Conservation (phyloP, 1,139 yeast genomes). For the Saccharomyces uvarum region DNA sequence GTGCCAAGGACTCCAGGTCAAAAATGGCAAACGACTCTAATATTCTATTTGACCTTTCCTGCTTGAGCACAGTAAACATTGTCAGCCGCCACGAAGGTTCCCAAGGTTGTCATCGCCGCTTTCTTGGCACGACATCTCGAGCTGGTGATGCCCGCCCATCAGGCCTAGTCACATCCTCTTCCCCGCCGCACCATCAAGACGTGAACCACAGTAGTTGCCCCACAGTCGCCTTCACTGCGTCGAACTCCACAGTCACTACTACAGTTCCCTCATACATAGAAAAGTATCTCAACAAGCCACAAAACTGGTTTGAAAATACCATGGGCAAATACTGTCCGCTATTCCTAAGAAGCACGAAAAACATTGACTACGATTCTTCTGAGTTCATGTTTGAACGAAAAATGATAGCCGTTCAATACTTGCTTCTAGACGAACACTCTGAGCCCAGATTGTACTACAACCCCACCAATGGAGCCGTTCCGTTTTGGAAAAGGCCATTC, state of each 20-base stretch:
- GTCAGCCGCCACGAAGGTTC: background rate
- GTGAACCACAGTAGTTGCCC: background rate
- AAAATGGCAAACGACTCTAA: background rate
- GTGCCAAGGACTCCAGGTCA: background rate
- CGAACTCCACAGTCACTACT: background rate
- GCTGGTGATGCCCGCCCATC: no score
- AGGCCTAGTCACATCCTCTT: no score
- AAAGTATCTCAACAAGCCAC: background rate
- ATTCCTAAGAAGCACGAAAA: background rate
- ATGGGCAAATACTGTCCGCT: background rate
- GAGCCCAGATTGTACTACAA: background rate
- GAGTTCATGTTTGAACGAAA: background rate
- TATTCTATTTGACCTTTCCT: background rate
- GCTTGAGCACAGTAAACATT: no score
- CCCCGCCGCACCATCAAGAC: background rate
- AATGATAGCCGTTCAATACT: background rate
- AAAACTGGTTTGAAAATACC: background rate
- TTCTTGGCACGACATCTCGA: no score
- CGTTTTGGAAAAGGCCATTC: background rate
- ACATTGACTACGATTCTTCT: background rate
- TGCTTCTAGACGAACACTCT: background rate
- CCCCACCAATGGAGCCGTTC: background rate
- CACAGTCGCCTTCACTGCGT: background rate
- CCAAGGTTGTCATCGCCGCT: background rate
- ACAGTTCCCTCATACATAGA: background rate